Conservation (phyloP, 257 asterid genomes). For the Solanum bulbocastanum region DNA sequence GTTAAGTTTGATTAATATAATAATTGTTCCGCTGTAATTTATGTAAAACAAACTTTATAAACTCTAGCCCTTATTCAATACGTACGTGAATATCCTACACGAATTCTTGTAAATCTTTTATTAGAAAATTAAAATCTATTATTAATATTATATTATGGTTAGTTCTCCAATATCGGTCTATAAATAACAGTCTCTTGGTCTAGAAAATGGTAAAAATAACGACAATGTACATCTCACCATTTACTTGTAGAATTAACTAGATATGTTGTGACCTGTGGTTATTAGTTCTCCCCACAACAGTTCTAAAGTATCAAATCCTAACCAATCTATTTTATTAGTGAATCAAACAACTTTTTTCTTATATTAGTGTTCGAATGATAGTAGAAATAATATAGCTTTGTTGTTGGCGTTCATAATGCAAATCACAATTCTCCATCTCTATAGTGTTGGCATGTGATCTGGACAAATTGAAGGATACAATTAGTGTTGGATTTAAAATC, state of each 20-base stretch:
- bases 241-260: background rate
- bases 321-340: background rate
- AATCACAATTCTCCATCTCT: background rate
- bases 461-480: background rate
- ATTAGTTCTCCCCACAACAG: background rate
- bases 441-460: background rate
- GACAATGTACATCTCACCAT: no score
- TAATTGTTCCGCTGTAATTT: background rate
- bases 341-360: background rate
- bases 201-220: background rate
- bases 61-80: background rate
- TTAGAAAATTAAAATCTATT: background rate
- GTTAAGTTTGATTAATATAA: no score
- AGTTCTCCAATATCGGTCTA: background rate
- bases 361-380: background rate
- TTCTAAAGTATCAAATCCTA: background rate
- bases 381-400: background rate
- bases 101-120: background rate
- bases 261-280: background rate
- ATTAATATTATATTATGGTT: background rate
- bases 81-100: background rate
- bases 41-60: background rate
- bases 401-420: background rate
- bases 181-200: background rate
- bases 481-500: background rate